Percentiles rank a stretch among this genome's conserved stretches.
phyloP scores from a whole-genome alignment of 768 basidiomycete genomes.

The Kwoniella dejecticola region DNA sequence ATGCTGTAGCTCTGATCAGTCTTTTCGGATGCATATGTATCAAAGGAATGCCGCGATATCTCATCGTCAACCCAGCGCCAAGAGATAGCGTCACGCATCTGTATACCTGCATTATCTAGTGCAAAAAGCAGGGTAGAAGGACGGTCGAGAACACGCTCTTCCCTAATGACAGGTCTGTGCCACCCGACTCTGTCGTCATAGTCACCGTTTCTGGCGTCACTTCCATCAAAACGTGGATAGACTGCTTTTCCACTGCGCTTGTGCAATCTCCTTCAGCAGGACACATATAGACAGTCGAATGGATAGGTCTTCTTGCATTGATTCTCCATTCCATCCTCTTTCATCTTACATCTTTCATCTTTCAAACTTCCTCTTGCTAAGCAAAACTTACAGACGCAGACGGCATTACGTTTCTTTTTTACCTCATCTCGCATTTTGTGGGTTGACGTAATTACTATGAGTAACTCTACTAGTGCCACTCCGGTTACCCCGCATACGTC shows the following conservation, averaged over 20 bases:
- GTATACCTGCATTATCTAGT: too few relatives aligned
- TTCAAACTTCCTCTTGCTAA: neutral
- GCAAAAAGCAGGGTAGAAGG: too few relatives aligned
- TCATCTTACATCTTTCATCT: neutral
- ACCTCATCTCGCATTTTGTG: neutral
- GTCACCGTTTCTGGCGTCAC: slow-evolving; percentile 6
- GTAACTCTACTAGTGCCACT: neutral
- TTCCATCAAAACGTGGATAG: slow-evolving; percentile 7
- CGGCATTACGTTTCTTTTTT: neutral
- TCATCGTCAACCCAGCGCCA: too few relatives aligned
- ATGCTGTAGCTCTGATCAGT: too few relatives aligned
- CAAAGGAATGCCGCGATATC: too few relatives aligned
- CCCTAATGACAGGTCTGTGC: slow-evolving; percentile 1
- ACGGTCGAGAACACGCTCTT: neutral
- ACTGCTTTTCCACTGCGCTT: too few relatives aligned
- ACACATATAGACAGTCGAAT: neutral
- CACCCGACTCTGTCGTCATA: neutral
- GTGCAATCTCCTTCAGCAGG: too few relatives aligned
- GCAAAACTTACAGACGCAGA: too few relatives aligned
- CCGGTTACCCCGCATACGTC: slow-evolving; percentile 19
- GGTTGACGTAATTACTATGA: neutral
- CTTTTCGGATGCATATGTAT: too few relatives aligned
- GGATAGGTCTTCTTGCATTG: too few relatives aligned
- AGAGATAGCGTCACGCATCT: too few relatives aligned
- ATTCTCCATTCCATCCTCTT: neutral